Evolutionary conservation across 345 rosid genomes (phyloP).

Genomic region (Cardiospermum halicacabum): DNA sequence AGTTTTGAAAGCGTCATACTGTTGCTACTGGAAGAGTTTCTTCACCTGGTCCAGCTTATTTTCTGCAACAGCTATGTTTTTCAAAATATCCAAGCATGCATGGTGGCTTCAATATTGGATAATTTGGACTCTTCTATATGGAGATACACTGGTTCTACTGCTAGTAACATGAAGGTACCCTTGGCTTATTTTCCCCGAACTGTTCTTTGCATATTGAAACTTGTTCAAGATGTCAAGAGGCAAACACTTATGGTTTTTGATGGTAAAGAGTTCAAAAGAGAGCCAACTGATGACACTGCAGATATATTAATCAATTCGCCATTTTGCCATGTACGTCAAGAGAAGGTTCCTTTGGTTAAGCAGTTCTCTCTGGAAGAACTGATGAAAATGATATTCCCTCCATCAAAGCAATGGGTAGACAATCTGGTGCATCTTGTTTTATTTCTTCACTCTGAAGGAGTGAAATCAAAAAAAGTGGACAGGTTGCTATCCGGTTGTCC

Average conservation of each 20-base stretch:
- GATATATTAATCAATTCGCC: slow-evolving; percentile 34
- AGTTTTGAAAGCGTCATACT: slow-evolving; percentile 65
- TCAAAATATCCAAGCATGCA: slow-evolving; percentile 66
- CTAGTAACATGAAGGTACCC: slow-evolving; percentile 54
- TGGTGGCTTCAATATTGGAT: slow-evolving; percentile 63
- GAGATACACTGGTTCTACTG: slow-evolving; percentile 55
- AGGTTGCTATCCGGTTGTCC: slow-evolving; percentile 50
- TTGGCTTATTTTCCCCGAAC: slow-evolving; percentile 73
- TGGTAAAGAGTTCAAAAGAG: slow-evolving; percentile 42
- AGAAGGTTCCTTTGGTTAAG: slow-evolving; percentile 62
- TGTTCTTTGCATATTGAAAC: slow-evolving; percentile 54
- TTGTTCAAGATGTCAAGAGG: slow-evolving; percentile 67
- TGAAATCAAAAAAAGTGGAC: slow-evolving; percentile 64
- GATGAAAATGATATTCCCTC: slow-evolving; percentile 58
- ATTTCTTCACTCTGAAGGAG: slow-evolving; percentile 79
- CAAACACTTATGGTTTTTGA: slow-evolving; percentile 45
- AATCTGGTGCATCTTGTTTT: slow-evolving; percentile 58
- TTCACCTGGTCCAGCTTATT: slow-evolving; percentile 64
- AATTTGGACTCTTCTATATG: slow-evolving; percentile 67
- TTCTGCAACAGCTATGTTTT: slow-evolving; percentile 53
- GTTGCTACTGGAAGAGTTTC: slow-evolving; percentile 73
- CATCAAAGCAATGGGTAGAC: slow-evolving; percentile 78
- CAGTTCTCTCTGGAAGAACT: slow-evolving; percentile 56
- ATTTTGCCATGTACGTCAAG: slow-evolving; percentile 44
- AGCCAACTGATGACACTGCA: slow-evolving; percentile 25